Conservation (phyloP, 257 asterid genomes). For the Ehretia macrophylla region DNA sequence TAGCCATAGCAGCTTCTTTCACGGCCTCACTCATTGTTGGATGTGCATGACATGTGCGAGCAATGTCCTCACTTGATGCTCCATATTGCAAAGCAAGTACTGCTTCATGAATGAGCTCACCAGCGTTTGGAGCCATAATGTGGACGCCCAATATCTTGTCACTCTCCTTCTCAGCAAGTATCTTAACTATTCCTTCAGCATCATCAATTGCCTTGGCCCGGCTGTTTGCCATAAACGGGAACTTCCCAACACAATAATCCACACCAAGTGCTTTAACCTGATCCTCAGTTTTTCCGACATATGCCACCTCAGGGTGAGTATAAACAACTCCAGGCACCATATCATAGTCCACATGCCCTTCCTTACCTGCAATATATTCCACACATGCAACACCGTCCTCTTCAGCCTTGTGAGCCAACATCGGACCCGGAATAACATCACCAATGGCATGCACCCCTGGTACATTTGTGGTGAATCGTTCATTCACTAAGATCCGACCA, state of each 20-base stretch:
- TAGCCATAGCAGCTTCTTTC: conserved; percentile 99
- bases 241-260: conserved; percentile 79
- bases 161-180: conserved; percentile 84
- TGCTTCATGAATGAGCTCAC: conserved; percentile 98
- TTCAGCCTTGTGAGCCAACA: conserved; percentile 98
- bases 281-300: conserved; percentile 92
- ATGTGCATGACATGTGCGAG: conserved; percentile 97
- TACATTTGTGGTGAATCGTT: conserved; percentile 64
- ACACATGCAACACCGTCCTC: conserved; percentile 97
- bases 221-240: conserved; percentile 90
- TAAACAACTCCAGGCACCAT: conserved; percentile 90
- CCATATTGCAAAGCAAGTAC: conserved; percentile 89
- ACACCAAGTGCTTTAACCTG: conserved; percentile 82
- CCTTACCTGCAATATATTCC: conserved; percentile 80
- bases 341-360: conserved; percentile 92
- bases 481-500: conserved; percentile 75
- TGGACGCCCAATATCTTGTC: conserved; percentile 95
- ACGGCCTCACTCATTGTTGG: conserved; percentile 99
- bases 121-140: conserved; percentile 93
- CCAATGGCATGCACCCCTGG: conserved; percentile 79
- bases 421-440: conserved; percentile 93
- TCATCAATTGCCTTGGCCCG: conserved; percentile 97
- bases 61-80: conserved; percentile 96
- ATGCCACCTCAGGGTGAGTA: conserved; percentile 95
- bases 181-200: conserved; percentile 91